phyloP scores from a whole-genome alignment of 371 early-diverging fungal genomes.

The Mortierella sp. region DNA sequence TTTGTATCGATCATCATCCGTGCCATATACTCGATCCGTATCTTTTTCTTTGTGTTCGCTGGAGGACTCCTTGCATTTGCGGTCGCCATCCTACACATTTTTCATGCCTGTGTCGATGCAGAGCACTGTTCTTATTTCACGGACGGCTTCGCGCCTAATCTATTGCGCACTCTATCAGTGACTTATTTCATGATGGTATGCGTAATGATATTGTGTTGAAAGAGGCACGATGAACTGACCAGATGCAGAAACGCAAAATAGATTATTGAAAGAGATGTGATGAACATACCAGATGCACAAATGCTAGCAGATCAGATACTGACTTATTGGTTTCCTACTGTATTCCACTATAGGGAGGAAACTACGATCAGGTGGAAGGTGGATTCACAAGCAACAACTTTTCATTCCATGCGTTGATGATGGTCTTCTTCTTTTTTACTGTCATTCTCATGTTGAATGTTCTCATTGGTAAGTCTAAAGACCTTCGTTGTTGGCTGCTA shows the following conservation, averaged over 20 bases:
- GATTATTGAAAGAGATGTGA: too few species aligned
- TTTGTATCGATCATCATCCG: slow-evolving; percentile 17
- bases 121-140: not conserved
- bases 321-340: too few species aligned
- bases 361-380: not conserved
- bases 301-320: too few species aligned
- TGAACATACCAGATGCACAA: too few species aligned
- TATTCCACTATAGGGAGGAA: not conserved
- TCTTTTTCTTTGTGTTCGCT: slow-evolving; percentile 13
- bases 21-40: not conserved
- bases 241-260: too few species aligned
- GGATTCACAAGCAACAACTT: not conserved
- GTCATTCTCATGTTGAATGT: slow-evolving; percentile 36
- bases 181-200: slow-evolving; percentile 18
- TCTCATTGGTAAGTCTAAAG: slow-evolving; percentile 21
- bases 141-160: not conserved
- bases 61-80: slow-evolving; percentile 9
- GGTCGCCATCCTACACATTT: slow-evolving; percentile 9
- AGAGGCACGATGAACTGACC: too few species aligned
- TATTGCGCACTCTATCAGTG: not conserved
- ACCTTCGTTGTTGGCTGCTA: too few species aligned
- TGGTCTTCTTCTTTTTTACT: slow-evolving; percentile 29
- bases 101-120: not conserved
- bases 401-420: slow-evolving; percentile 24
- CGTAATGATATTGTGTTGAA: not conserved